Base-by-base conservation (phyloP, 164 flowering plant genomes). In the Sedum album region DNA sequence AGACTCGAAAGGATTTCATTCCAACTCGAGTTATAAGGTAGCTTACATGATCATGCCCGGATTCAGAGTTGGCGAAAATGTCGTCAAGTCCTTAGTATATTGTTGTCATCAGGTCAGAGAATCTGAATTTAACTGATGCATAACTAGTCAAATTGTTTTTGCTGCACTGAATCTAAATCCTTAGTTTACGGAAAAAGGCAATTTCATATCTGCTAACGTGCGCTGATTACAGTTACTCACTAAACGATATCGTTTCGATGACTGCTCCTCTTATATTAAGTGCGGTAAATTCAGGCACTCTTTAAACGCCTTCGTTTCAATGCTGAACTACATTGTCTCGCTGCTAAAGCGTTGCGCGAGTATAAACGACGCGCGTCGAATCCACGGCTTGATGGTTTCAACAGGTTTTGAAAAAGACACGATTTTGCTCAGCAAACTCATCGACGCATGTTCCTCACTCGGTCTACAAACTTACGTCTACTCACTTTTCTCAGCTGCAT, bases 1-100 rank as follows among this genome's bases (percentile, higher is more conserved):
- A 30, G 71, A 66, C 20, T 73, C 25, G 60, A 70, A 66, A 57
- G 71, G 64, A 31, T 44, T 57, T 53, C 68, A 31, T 39, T 53
- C 30, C 1, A 55, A 72, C 21, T 38, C 67, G 30, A 68, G 53
- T 14, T 36, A 3, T 36, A 76, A 39, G 69, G 85, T 84, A 53
- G 84, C 79, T 71, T 79, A 81, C 31, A 81, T 82, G 85, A 76
- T 84, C 55, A 77, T 79, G 74, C 88, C 91, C 28, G 88, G 90
- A 14, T 83, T 84, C 69, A 79, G 72, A 72, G 67, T 80, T 65
- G 82, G 85, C 36, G 72, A 73, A 51, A 66, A 35, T 28, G 28
- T 84, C 60, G 42, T 81, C 60, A 76, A 35, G 70, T 78, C 87
- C 31, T 78, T 68, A 67, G 85, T 86, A 28, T 84, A 80, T 71